phyloP scores from a whole-genome alignment of 768 basidiomycete genomes.

The Amanita polypyramis region DNA sequence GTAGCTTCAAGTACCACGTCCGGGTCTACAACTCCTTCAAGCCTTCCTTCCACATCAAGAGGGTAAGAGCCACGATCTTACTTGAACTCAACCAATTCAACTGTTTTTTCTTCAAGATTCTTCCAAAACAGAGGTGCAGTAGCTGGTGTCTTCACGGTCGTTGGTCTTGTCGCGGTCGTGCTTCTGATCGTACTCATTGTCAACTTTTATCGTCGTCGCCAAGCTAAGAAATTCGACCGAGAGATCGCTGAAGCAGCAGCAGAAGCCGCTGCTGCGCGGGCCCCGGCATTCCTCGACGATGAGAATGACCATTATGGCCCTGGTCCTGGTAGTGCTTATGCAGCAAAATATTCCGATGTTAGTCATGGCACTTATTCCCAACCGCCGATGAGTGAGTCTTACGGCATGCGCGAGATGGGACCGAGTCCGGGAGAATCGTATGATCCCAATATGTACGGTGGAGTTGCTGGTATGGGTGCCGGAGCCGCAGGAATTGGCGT shows the following conservation, averaged over 20 bases:
- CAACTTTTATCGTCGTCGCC: slow-evolving; percentile 49
- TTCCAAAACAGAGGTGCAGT: slow-evolving; percentile 65
- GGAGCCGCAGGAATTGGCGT: slow-evolving; percentile 35
- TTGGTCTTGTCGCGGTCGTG: slow-evolving; percentile 48
- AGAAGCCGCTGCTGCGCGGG: slow-evolving; percentile 44
- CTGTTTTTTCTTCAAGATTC: slow-evolving; percentile 32
- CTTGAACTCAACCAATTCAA: neutral
- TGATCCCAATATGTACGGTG: slow-evolving; percentile 15
- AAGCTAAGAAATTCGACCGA: slow-evolving; percentile 54
- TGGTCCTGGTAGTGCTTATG: slow-evolving; percentile 16
- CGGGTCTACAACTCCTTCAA: neutral
- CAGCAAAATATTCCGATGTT: slow-evolving; percentile 29
- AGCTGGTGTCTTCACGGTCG: slow-evolving; percentile 61
- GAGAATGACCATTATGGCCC: slow-evolving; percentile 27
- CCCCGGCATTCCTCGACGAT: slow-evolving; percentile 49
- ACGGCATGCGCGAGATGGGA: slow-evolving; percentile 39
- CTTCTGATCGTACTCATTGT: slow-evolving; percentile 39
- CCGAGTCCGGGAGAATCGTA: slow-evolving; percentile 22
- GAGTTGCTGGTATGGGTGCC: slow-evolving; percentile 17
- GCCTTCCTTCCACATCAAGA: neutral
- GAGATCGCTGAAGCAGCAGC: slow-evolving; percentile 65
- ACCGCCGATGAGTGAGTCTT: slow-evolving; percentile 36
- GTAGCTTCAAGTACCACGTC: slow-evolving; percentile 7
- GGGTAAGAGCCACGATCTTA: neutral
- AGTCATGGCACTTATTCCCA: slow-evolving; percentile 51